Base-by-base conservation (phyloP, 306 rosid genomes). In the Ceratonia siliqua region DNA sequence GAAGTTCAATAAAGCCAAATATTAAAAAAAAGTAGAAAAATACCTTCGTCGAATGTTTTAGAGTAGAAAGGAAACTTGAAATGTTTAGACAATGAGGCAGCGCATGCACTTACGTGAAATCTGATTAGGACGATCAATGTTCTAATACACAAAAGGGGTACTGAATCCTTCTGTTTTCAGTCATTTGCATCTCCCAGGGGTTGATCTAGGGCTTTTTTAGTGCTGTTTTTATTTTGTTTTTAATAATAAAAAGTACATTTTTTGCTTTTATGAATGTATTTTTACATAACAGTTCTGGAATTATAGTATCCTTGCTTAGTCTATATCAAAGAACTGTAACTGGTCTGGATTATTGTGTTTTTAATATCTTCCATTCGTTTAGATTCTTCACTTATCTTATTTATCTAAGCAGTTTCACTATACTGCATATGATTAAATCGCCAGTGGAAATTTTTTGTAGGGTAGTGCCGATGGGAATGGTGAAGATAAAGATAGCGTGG, bases 401-500 rank as follows among this genome's bases (percentile, higher is more conserved):
- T 45, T n/a, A 13, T 25, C 4, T 69, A n/a, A 63, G 35, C 39
- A 55, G 27, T 45, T 69, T 63, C 63, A 14, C 50, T 0, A 6
- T 45, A 7, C 63, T 9, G 38, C 62, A 59, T 70, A 1, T 68
- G 66, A 22, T 67, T 72, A 8, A 52, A 49, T 80, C 33, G 36
- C 61, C 49, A 36, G 24, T 8, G 25, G 84, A 65, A 8, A 45
- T 39, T 45, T 79, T 79, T 85, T 80, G 62, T 72, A 95, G 96
- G 92, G 86, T 12, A 89, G 87, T 54, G 48, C 18, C 67, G 91
- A 87, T 59, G 92, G 85, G 28, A 84, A 73, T 76, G 87, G 80
- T 46, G 88, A 77, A 43, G 78, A 70, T 68, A 77, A 56, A 15
- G 86, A 77, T 61, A 75, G 74, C 41, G 91, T 86, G 6, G 89